Evolutionary conservation across 768 basidiomycete genomes (phyloP).

Genomic region (Filobasidium floriforme): DNA sequence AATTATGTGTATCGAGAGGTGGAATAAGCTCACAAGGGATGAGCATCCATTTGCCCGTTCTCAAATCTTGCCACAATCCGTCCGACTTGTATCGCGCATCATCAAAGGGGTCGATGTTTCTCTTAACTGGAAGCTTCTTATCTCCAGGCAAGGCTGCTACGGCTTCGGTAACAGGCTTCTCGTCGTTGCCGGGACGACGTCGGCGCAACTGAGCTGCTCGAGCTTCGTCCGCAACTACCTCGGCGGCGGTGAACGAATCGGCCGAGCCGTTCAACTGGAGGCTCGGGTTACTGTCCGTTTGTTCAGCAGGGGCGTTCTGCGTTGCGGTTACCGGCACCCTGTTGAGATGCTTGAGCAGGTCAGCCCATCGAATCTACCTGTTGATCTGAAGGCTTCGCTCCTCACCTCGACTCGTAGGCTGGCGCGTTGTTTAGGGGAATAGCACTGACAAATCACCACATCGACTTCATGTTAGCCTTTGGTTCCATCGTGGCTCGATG

Average conservation of each 20-base stretch:
- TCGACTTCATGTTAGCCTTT: not conserved
- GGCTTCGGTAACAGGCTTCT: not conserved
- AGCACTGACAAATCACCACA: not conserved
- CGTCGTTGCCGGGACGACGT: not conserved
- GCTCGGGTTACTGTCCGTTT: not conserved
- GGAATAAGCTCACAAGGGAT: conserved; percentile 55
- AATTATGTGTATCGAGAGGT: not conserved
- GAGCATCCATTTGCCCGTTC: conserved; percentile 61
- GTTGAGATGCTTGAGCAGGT: not conserved
- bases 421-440: conserved; percentile 2
- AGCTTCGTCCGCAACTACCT: conserved; percentile 1
- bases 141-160: not conserved
- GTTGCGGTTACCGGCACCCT: not conserved
- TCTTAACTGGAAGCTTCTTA: not conserved
- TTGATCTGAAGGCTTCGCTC: not conserved
- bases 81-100: conserved; percentile 31
- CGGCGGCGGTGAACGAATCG: not conserved
- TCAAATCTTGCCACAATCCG: conserved; percentile 54
- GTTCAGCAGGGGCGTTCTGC: not conserved
- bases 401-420: not conserved
- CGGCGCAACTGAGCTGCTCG: not conserved
- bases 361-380: not conserved
- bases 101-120: conserved; percentile 12
- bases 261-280: conserved; percentile 3
- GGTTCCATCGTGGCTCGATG: not conserved